phyloP scores from a whole-genome alignment of 164 flowering plant species.

The Hamamelis virginiana region DNA sequence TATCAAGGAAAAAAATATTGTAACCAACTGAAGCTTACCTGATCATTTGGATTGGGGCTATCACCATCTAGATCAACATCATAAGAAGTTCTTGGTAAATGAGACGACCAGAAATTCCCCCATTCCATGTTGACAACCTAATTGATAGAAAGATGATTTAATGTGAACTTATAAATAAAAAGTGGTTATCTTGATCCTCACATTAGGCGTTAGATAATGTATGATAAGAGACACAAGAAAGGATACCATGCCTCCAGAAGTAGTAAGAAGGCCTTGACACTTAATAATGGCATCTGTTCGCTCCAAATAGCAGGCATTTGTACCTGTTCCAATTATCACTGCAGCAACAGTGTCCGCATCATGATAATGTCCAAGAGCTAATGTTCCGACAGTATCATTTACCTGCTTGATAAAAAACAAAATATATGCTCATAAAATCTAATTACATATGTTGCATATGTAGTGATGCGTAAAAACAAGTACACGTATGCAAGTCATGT shows the following conservation, averaged over 20 bases:
- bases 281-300: constrained; percentile 87
- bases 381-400: constrained; percentile 91
- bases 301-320: constrained; percentile 94
- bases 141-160: constrained; percentile 8
- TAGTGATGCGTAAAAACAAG: not conserved
- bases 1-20: not conserved
- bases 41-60: constrained; percentile 82
- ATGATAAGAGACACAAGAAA: constrained; percentile 11
- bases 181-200: not conserved
- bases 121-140: constrained; percentile 96
- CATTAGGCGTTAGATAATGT: not conserved
- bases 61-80: constrained; percentile 81
- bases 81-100: constrained; percentile 83
- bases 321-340: constrained; percentile 90
- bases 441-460: not conserved
- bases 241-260: constrained; percentile 85
- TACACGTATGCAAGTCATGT: not conserved
- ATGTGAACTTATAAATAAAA: not conserved
- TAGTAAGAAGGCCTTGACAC: constrained; percentile 76
- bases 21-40: constrained; percentile 37
- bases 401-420: constrained; percentile 46
- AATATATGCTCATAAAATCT: not conserved
- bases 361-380: constrained; percentile 87
- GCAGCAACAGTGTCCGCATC: constrained; percentile 94
- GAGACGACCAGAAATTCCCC: constrained; percentile 95